Evolutionary conservation across 2,329 filamentous ascomycete genomes (phyloP), one percentile per base, ranked within the genome.

Genomic region (Fusarium udum): DNA sequence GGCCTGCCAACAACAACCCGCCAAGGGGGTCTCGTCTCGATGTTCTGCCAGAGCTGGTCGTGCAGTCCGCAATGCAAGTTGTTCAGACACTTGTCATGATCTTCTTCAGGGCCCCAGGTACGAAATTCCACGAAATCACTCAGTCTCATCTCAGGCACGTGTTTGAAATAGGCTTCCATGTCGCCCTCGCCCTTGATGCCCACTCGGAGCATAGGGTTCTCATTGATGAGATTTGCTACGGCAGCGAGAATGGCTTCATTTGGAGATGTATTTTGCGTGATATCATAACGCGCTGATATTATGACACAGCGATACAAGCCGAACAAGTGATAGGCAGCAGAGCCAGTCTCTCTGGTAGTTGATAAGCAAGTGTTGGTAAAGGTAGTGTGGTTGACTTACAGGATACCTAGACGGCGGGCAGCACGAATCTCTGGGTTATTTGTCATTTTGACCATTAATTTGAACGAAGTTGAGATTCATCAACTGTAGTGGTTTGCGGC

Each of bases 251-350:
- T 73, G 34, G 60, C 43, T 12, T 56, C 37, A 46, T 72, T 55
- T 59, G 60, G 34, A 26, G 46, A 42, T 18, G 42, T n/a, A 1
- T 52, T 22, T 10, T 40, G 45, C 6, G 52, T 75, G 51, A 67
- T 76, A 61, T 58, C 69, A 69, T 89, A 88, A 42, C 83, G 84
- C 43, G 83, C 83, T 16, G 85, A 84, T 37, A 85, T 81, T 49
- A 81, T 79, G 18, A 89, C 85, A 52, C 84, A 83, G 63, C 82
- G 82, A 73, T 87, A 86, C 49, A 88, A 75, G 37, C 85, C 85
- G 8, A 88, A 77, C 7, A 80, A 75, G 69, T 88, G 85, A 5
- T 86, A 83, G 11, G 84, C 80, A 6, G 86, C 84, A 11, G 83
- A 86, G 72, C 79, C 86, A 43, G 81, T 78, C 70, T 87, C 85